A percentile compares a stretch with the other conserved stretches of the same genome.
These are phyloP conservation scores for Straminergon stramineum DNA, from an alignment of 225 moss, liverwort and hornwort genomes.

Conservation along the genomic window DNA sequence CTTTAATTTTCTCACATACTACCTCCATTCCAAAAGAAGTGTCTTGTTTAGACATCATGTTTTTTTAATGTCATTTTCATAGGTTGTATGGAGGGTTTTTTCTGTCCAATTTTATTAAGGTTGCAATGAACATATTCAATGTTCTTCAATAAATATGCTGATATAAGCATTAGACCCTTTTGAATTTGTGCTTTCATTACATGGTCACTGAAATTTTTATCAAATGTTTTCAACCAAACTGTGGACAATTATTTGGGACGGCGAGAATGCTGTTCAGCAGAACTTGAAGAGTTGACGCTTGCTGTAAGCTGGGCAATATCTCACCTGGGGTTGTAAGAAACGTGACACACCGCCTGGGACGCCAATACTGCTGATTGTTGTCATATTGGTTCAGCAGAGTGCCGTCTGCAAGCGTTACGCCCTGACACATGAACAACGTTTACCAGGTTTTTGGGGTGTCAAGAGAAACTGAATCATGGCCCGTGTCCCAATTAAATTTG, in stretches of 20 bases:
- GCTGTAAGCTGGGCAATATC: background rate
- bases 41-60: background rate
- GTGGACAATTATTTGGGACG: background rate
- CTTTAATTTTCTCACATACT: background rate
- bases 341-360: conserved; percentile 37
- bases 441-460: background rate
- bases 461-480: background rate
- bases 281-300: background rate
- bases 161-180: background rate
- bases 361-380: conserved; percentile 13
- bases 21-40: background rate
- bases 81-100: background rate
- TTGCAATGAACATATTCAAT: background rate
- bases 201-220: background rate
- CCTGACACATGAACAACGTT: conserved; percentile 3
- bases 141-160: background rate
- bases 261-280: background rate
- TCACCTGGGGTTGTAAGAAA: conserved; percentile 54
- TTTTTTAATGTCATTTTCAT: background rate
- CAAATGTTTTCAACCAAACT: background rate
- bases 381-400: conserved; percentile 25
- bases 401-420: conserved; percentile 30
- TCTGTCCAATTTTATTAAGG: background rate
- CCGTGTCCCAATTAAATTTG: background rate
- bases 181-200: background rate